Base-by-base conservation (phyloP, 192 early-diverging fungal species). In the Podila epicladia region DNA sequence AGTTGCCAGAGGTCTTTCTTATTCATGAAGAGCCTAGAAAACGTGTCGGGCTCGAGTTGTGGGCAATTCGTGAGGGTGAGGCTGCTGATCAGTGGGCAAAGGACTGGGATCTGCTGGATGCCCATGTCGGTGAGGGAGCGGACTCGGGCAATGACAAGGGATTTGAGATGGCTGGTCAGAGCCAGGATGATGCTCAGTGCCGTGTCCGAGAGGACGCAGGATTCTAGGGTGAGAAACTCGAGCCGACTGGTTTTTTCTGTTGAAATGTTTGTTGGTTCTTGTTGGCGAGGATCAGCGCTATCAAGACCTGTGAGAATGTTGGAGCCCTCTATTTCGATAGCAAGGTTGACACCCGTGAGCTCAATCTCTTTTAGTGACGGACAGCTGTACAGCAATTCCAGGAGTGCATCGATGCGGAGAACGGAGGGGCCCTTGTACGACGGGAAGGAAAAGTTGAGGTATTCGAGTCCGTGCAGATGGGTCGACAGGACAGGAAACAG, bases 401-500 rank as follows among this genome's bases (percentile, higher is more conserved):
- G 24, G n/a, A 55, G 53, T 26, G n/a, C 20, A 55, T 26, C 24
- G 22, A 55, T n/a, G 24, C 26, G 53, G 53, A 55, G 53, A n/a
- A 55, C 53, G 2, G 53, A 55, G 1, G 53, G 53, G 20, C 53
- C 53, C 9, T 26, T 55, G 53, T 55, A 55, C 20, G 24, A 55
- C 53, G 53, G 53, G 24, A 55, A 55, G 26, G 53, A 12, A 55
- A 55, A 26, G 22, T 24, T 24, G 12, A 58, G 29, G n/a, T 19
- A 19, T 24, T 67, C 66, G 53, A 38, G 53, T 50, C 66, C 20
- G 32, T 12, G 9, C 32, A 50, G 32, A 17, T 67, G 6, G 32
- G 3, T 51, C 12, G 22, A 31, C 66, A 57, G 55, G 19, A 67
- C 53, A 9, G 66, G 53, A 17, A 67, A 24, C 32, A 67, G 32